phyloP scores from a whole-genome alignment of 352 stramenopile species.

The Phytopythium montanum region DNA sequence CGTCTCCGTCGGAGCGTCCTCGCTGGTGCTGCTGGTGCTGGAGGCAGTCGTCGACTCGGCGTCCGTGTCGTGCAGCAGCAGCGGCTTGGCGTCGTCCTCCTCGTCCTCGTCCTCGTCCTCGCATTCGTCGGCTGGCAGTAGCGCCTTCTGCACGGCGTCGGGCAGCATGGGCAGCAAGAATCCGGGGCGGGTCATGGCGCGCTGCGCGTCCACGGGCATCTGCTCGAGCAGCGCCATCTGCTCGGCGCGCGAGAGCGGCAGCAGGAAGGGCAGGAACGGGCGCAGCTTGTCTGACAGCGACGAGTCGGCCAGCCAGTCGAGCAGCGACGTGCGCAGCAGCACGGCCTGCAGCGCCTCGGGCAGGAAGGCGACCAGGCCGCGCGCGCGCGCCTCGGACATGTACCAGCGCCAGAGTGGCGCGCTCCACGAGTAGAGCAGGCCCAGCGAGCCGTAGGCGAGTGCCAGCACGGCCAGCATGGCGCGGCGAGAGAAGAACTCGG shows the following conservation, averaged over 20 bases:
- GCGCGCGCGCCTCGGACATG: conserved; percentile 41
- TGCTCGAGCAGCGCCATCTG: conserved; percentile 68
- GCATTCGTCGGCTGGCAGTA: conserved; percentile 30
- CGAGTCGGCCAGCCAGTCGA: conserved; percentile 83
- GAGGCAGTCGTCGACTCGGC: background rate
- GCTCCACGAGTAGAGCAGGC: conserved; percentile 77
- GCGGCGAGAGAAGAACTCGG: conserved; percentile 70
- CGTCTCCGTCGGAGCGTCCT: conserved; percentile 1
- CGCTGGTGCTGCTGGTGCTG: background rate
- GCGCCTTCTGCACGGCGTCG: conserved; percentile 42
- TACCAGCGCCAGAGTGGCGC: conserved; percentile 80
- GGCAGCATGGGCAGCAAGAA: conserved; percentile 59
- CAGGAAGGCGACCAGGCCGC: conserved; percentile 61
- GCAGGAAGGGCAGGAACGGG: conserved; percentile 71
- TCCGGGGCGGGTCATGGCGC: conserved; percentile 69
- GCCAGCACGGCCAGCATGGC: conserved; percentile 69
- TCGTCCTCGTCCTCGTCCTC: conserved; percentile 13
- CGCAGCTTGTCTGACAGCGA: conserved; percentile 65
- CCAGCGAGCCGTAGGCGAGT: conserved; percentile 57
- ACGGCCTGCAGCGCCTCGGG: conserved; percentile 53
- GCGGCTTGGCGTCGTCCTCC: background rate
- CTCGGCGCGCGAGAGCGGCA: conserved; percentile 63
- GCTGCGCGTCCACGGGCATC: conserved; percentile 60
- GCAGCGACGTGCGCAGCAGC: conserved; percentile 65
- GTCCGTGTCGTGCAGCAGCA: conserved; percentile 2